A percentile compares a stretch with the other conserved stretches of the same genome.
Conservation (phyloP, 192 early-diverging fungal genomes). For the Kappamyces sp. region DNA sequence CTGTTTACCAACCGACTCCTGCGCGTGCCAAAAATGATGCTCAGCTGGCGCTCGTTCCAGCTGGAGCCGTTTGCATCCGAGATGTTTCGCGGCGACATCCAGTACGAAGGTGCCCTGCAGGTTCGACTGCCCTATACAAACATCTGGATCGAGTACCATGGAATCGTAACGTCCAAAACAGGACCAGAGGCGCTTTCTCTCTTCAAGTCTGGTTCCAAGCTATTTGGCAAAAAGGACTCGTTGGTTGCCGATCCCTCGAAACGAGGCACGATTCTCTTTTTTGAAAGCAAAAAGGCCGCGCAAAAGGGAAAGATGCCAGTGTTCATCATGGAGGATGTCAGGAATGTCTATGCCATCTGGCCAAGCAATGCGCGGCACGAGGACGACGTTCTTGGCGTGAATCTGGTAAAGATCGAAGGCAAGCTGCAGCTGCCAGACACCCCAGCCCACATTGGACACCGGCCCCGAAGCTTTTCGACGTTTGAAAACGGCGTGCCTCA, state of each 20-base stretch:
- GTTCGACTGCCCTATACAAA: conserved; percentile 26
- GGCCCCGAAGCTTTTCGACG: background rate
- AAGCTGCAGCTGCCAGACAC: background rate
- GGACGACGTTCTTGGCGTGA: conserved; percentile 8
- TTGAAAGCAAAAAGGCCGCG: conserved; percentile 25
- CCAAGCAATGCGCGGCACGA: conserved; percentile 17
- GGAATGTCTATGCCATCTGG: conserved; percentile 7
- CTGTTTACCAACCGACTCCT: conserved; percentile 32
- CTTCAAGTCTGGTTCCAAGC: conserved; percentile 13
- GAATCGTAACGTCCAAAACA: conserved; percentile 28
- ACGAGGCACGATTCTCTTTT: conserved; percentile 30
- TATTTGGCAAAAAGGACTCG: conserved; percentile 31
- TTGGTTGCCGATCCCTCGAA: conserved; percentile 15
- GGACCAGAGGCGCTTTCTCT: conserved; percentile 13
- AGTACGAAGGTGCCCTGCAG: conserved; percentile 31
- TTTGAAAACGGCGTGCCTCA: background rate
- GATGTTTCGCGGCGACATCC: conserved; percentile 20
- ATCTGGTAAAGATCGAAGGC: conserved; percentile 19
- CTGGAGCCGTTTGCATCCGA: conserved; percentile 25
- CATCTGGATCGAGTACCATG: conserved; percentile 30
- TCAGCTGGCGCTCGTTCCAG: conserved; percentile 27
- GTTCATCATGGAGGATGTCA: conserved; percentile 22
- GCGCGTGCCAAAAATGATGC: conserved; percentile 15
- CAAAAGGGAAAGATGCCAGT: conserved; percentile 30
- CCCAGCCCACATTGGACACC: background rate